These are phyloP conservation scores for Anthoceros angustus DNA, from an alignment of 225 moss, liverwort and hornwort species.

Conservation along the genomic window DNA sequence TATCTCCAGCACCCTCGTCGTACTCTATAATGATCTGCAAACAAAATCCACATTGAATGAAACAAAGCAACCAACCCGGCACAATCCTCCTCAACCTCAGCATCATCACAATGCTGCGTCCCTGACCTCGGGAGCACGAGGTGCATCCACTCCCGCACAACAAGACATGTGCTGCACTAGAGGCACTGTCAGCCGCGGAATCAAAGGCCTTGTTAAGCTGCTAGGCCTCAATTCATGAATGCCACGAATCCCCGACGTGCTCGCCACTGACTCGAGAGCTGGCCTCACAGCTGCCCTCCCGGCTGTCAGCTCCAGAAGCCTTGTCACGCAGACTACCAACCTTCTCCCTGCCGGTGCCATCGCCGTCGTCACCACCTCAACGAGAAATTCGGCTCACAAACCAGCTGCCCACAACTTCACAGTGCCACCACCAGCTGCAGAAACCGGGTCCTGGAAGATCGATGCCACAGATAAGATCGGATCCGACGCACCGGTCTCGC, in stretches of 20 bases:
- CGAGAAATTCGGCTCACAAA: no score
- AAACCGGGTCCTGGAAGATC: no score
- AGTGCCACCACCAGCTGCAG: no score
- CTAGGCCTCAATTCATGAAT: neutral
- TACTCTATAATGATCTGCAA: constrained; percentile 65
- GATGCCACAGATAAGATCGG: no score
- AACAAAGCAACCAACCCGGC: neutral
- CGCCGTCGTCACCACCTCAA: neutral
- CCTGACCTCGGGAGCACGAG: constrained; percentile 64
- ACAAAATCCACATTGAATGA: neutral
- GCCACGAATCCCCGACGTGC: neutral
- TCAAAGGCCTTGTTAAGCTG: neutral
- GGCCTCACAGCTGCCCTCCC: neutral
- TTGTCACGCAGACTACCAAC: neutral
- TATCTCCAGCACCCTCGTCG: constrained; percentile 44
- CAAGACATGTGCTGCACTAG: constrained; percentile 54
- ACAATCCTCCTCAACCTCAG: neutral
- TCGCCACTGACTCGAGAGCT: neutral
- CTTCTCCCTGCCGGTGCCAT: neutral
- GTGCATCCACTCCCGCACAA: constrained; percentile 67
- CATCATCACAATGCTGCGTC: neutral
- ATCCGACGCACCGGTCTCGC: no score
- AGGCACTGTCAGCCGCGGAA: neutral
- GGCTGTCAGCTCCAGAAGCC: neutral
- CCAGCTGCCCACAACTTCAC: no score